Evolutionary conservation across 495 filamentous ascomycete species (phyloP).

Genomic region (Xylaria scruposa): DNA sequence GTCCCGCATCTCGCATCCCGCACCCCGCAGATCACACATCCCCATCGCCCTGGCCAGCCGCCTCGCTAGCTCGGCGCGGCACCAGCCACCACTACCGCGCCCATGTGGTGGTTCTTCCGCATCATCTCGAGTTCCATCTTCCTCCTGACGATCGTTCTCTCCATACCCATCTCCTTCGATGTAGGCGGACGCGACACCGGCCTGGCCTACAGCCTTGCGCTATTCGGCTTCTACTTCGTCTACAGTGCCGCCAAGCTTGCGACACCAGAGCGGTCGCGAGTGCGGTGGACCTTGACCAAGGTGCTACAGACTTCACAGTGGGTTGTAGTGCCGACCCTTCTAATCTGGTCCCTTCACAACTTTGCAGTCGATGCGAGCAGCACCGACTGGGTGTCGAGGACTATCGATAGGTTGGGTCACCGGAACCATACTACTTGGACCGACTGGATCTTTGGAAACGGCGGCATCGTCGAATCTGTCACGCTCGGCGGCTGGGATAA

Average conservation of each 20-base stretch:
- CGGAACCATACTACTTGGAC: slow-evolving; percentile 67
- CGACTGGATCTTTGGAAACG: slow-evolving; percentile 84
- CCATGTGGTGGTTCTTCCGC: slow-evolving; percentile 74
- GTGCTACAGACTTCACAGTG: slow-evolving; percentile 78
- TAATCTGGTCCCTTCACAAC: slow-evolving; percentile 93
- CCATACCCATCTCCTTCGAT: slow-evolving; percentile 94
- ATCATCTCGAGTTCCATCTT: slow-evolving; percentile 77
- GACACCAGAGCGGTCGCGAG: slow-evolving; percentile 79
- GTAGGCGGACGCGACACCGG: slow-evolving; percentile 94
- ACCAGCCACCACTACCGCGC: slow-evolving; percentile 48
- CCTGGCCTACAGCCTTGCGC: slow-evolving; percentile 85
- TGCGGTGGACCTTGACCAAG: slow-evolving; percentile 71
- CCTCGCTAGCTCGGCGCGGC: slow-evolving; percentile 44
- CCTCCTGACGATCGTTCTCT: slow-evolving; percentile 86
- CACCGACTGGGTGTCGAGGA: slow-evolving; percentile 79
- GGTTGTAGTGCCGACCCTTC: slow-evolving; percentile 77
- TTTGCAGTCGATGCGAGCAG: slow-evolving; percentile 86
- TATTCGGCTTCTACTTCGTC: slow-evolving; percentile 87
- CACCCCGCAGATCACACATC: slow-evolving; percentile 4
- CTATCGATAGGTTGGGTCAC: slow-evolving; percentile 67
- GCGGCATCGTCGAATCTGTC: slow-evolving; percentile 76
- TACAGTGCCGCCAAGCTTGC: slow-evolving; percentile 80
- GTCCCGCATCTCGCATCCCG: background rate
- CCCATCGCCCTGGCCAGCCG: slow-evolving; percentile 39
- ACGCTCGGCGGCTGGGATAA: slow-evolving; percentile 90